Conservation (phyloP, 441 rosid species). For the Pelargonium australe region DNA sequence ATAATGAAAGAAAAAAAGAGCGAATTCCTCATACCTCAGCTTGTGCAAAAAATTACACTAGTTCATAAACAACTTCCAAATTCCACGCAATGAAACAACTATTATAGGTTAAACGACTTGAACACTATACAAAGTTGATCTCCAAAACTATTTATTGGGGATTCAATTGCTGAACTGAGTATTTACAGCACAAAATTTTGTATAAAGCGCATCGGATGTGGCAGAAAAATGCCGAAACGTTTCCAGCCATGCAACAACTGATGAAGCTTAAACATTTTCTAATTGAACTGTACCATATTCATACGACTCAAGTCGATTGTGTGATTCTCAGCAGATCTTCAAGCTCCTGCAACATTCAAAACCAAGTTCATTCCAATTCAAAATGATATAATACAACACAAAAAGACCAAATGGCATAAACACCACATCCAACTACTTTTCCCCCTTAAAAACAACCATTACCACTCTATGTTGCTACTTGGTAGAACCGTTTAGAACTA, state of each 20-base stretch:
- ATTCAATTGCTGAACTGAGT: background rate
- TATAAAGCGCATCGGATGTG: background rate
- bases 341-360: background rate
- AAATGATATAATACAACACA: background rate
- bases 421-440: background rate
- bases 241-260: background rate
- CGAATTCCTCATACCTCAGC: background rate
- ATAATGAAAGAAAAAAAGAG: background rate
- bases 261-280: too few species aligned
- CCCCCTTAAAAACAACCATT: background rate
- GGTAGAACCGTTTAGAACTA: background rate
- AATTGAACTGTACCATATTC: background rate
- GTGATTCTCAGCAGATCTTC: conserved; percentile 1
- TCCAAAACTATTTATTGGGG: background rate
- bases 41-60: background rate
- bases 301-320: background rate
- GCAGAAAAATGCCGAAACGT: background rate
- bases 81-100: background rate
- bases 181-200: background rate
- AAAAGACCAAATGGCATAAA: too few species aligned
- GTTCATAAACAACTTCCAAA: background rate
- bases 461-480: background rate
- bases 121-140: background rate
- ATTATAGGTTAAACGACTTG: background rate
- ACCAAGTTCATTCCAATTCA: too few species aligned